These are phyloP conservation scores for Zygoascus sp. DNA, from an alignment of 1,139 yeast genomes.

Conservation along the genomic window DNA sequence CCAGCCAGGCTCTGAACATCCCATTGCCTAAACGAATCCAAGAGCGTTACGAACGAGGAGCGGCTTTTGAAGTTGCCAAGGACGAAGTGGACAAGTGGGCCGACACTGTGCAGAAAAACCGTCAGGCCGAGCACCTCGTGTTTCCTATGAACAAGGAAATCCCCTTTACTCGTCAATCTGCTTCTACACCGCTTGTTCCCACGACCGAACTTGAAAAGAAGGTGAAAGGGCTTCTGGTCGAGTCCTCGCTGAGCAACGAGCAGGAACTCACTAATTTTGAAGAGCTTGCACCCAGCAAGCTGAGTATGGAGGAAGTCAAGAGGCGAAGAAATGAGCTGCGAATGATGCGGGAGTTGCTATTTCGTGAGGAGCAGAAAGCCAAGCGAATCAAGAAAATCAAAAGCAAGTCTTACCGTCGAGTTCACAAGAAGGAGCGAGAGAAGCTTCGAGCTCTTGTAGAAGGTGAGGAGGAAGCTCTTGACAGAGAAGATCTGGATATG, in stretches of 20 bases:
- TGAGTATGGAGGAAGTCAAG: constrained; percentile 74
- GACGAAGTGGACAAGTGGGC: constrained; percentile 87
- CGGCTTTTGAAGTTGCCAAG: constrained; percentile 85
- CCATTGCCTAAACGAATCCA: constrained; percentile 87
- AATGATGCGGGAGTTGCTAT: constrained; percentile 92
- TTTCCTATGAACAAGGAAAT: constrained; percentile 61
- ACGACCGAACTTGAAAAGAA: constrained; percentile 63
- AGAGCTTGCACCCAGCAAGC: constrained; percentile 67
- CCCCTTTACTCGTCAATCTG: constrained; percentile 43
- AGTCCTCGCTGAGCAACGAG: constrained; percentile 68
- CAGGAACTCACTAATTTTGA: constrained; percentile 78
- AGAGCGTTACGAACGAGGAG: constrained; percentile 78
- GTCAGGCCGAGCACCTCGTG: constrained; percentile 77
- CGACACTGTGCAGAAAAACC: constrained; percentile 70
- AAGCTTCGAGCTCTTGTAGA: constrained; percentile 68
- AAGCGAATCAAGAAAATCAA: constrained; percentile 90
- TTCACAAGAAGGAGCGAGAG: constrained; percentile 78
- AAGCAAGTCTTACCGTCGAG: constrained; percentile 82
- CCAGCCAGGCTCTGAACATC: constrained; percentile 54
- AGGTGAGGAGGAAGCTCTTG: constrained; percentile 46
- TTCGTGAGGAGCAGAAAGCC: constrained; percentile 88
- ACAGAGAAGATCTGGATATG: constrained; percentile 57
- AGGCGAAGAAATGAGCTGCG: constrained; percentile 79
- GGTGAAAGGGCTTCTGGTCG: constrained; percentile 55
- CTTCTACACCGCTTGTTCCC: constrained; percentile 50